Evolutionary conservation across 768 basidiomycete species (phyloP), one percentile per base, ranked within the genome.

Genomic region (Neoboletus magnificus): DNA sequence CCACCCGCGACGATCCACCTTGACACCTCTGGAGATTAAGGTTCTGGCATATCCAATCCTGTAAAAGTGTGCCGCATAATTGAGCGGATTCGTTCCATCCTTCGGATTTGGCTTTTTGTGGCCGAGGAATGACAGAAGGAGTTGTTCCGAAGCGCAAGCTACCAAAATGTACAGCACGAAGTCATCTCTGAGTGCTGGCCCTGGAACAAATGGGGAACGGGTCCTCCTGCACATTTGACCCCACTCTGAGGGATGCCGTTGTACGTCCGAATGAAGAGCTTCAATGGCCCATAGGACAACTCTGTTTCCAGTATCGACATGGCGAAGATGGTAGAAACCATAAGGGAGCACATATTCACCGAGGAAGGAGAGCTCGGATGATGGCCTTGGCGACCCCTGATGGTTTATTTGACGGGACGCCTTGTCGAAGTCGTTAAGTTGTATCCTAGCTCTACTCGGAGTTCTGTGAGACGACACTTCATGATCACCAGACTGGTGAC

Each of bases 71-170:
- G 25, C 37, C 0, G 50, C 50, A 35, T 47, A 56, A 25, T 47
- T 23, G 2, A 56, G 44, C 2, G 44, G 55, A n/a, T 56, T 56
- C 1, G 51, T 56, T 2, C 55, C 55, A 18, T 52, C 29, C 20
- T 55, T 52, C n/a, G 3, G 33, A 9, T 29, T 5, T 6, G n/a
- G 9, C 16, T 13, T 18, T 0, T 7, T 1, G 12, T 0, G 8
- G 16, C 6, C 20, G 2, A 55, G n/a, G 15, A n/a, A 52, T 10
- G 9, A 29, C 11, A 13, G 41, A 2, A 52, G 13, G 2, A 55
- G 27, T n/a, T 8, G 29, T 5, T 15, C 20, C 0, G 54, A 33
- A 6, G 27, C 35, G 12, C 37, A 55, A 6, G 6, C 4, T 3
- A 55, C n/a, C 1, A 52, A 42, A 23, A 55, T 44, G 13, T 23